A percentile compares a stretch with the other conserved stretches of the same genome.
Conservation (phyloP, 2,329 filamentous ascomycete species). For the Epichloe bromicola region DNA sequence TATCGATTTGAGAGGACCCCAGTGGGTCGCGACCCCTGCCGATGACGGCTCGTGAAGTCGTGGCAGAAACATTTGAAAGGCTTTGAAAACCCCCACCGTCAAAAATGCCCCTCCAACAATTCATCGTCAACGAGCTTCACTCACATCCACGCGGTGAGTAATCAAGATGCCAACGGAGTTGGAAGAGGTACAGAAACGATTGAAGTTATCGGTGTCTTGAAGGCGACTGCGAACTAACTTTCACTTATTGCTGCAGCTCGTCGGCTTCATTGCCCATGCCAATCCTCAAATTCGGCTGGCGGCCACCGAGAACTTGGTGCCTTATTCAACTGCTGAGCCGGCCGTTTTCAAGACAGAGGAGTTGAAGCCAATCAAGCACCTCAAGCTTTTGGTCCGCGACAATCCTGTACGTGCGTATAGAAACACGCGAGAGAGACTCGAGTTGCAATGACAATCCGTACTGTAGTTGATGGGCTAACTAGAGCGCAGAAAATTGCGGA, state of each 20-base stretch:
- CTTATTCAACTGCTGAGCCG: conserved; percentile 62
- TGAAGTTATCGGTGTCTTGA: not conserved
- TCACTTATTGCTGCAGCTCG: conserved; percentile 43
- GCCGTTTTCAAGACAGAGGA: conserved; percentile 73
- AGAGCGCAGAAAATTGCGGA: conserved; percentile 65
- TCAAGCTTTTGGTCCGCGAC: conserved; percentile 79
- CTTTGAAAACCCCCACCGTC: conserved; percentile 9
- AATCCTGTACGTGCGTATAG: conserved; percentile 48
- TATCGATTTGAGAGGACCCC: not conserved
- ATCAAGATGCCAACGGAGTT: conserved; percentile 58
- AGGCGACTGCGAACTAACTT: not conserved
- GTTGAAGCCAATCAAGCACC: conserved; percentile 66
- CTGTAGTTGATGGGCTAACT: not conserved
- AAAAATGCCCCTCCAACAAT: conserved; percentile 12
- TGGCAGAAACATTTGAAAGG: conserved; percentile 1
- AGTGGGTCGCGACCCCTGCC: conserved; percentile 10
- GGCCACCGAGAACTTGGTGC: conserved; percentile 75
- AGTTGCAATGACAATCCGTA: not conserved
- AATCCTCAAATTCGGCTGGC: conserved; percentile 83
- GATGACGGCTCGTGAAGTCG: conserved; percentile 6
- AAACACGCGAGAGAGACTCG: not conserved
- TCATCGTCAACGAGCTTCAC: conserved; percentile 1
- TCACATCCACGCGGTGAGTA: not conserved
- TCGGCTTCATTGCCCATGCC: conserved; percentile 84
- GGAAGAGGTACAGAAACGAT: conserved; percentile 46